Evolutionary conservation across 495 filamentous ascomycete species (phyloP).

Genomic region (Penicillium salamii): DNA sequence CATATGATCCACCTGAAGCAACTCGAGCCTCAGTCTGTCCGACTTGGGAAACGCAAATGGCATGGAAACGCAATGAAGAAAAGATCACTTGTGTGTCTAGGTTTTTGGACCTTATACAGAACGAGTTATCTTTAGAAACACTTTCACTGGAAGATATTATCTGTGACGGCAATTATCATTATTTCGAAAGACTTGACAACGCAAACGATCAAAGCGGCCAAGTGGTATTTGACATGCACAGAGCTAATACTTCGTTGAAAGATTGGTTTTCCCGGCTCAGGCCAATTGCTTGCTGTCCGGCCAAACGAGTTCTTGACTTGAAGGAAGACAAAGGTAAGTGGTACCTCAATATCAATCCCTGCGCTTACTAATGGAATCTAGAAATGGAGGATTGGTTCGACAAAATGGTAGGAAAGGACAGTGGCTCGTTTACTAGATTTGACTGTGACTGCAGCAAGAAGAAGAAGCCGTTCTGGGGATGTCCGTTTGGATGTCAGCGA

Average conservation of each 20-base stretch:
- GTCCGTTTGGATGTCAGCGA: conserved; percentile 13
- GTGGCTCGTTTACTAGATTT: conserved; percentile 8
- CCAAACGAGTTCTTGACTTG: neutral
- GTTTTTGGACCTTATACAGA: conserved; percentile 10
- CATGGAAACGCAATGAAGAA: conserved; percentile 13
- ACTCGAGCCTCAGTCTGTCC: conserved; percentile 6
- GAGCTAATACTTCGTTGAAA: conserved; percentile 7
- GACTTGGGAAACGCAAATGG: conserved; percentile 6
- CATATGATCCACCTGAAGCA: conserved; percentile 3
- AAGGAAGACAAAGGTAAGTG: conserved; percentile 13
- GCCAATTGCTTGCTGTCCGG: conserved; percentile 5
- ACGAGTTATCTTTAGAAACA: conserved; percentile 15
- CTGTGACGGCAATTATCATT: conserved; percentile 14
- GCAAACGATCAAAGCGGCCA: neutral
- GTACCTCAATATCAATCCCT: conserved; percentile 2
- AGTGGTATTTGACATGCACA: conserved; percentile 15
- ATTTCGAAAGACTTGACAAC: conserved; percentile 10
- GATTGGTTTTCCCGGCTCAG: conserved; percentile 15
- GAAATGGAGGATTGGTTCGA: conserved; percentile 16
- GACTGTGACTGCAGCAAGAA: conserved; percentile 15
- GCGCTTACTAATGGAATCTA: conserved; percentile 10
- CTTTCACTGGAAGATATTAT: conserved; percentile 14
- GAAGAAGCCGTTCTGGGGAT: conserved; percentile 5
- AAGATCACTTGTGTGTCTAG: conserved; percentile 11
- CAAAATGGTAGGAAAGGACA: conserved; percentile 14